Evolutionary conservation across 208 protist species (phyloP), one percentile per base, ranked within the genome.

Genomic region (Balamuthia mandrillaris): DNA sequence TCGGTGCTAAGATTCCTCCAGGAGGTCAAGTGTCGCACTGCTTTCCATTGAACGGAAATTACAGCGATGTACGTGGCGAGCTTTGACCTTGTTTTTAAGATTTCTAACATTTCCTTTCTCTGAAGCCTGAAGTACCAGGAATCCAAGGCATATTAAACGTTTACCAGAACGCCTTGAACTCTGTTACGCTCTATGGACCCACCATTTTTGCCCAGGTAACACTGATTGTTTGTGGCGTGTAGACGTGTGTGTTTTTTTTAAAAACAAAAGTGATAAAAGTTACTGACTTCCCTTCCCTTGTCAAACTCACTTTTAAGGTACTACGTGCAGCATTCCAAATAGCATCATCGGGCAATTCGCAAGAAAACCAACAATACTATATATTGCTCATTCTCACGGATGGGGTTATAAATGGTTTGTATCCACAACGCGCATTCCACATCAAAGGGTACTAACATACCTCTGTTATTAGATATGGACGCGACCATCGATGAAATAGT

Each of bases 201-300:
- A 95, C 93, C 7, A 92, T 94, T 82, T 94, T 95, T 81, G 70
- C 92, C 0, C 86, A 58, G 56, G 41, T 81, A 47, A 77, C 54
- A 14, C 14, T 12, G 24, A 39, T n/a, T n/a, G n/a, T n/a, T n/a
- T n/a, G n/a, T n/a, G n/a, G n/a, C n/a, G n/a, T n/a, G n/a, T n/a
- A n/a, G n/a, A n/a, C n/a, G n/a, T n/a, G n/a, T n/a, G n/a, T n/a
- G n/a, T n/a, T n/a, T n/a, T n/a, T n/a, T n/a, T n/a, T n/a, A n/a
- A n/a, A n/a, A n/a, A n/a, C n/a, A n/a, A n/a, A n/a, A n/a, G n/a
- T n/a, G n/a, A n/a, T n/a, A n/a, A n/a, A n/a, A n/a, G n/a, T n/a
- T n/a, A n/a, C n/a, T n/a, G n/a, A n/a, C n/a, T n/a, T n/a, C n/a
- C n/a, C n/a, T n/a, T n/a, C n/a, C n/a, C n/a, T n/a, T n/a, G n/a